phyloP scores from a whole-genome alignment of 2,329 filamentous ascomycete species.

The Diaporthe ilicicola region DNA sequence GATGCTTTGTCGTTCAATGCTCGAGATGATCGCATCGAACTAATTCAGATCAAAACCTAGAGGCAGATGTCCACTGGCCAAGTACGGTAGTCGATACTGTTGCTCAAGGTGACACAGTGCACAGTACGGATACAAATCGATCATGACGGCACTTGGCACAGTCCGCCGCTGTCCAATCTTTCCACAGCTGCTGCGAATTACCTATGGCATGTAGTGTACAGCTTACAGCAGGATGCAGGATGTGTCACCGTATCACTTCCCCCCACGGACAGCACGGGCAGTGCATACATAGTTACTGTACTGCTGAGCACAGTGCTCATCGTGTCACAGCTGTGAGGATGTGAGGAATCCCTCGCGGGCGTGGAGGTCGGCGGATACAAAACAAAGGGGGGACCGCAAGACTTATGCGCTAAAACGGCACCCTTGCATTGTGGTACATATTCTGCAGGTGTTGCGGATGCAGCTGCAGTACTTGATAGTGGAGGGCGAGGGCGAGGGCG shows the following conservation, averaged over 20 bases:
- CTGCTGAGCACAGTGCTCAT: neutral
- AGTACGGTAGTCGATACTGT: neutral
- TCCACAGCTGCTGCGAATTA: neutral
- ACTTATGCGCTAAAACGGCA: constrained; percentile 14
- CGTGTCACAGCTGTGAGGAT: neutral
- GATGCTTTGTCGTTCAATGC: neutral
- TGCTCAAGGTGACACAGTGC: neutral
- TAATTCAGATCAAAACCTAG: neutral
- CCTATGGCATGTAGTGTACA: neutral
- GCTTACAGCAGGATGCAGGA: constrained; percentile 16
- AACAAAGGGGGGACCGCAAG: constrained; percentile 20
- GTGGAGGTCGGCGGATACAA: constrained; percentile 14
- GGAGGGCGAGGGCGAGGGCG: neutral
- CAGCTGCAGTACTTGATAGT: constrained; percentile 4
- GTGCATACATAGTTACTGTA: too few relatives aligned
- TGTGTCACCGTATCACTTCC: neutral
- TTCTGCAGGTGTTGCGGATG: neutral
- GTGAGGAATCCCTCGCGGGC: neutral
- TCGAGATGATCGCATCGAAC: neutral
- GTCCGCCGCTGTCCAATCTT: neutral
- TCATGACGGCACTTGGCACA: neutral
- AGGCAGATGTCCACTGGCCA: neutral
- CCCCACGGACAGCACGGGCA: neutral
- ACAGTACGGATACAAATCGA: neutral
- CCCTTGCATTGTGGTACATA: constrained; percentile 2